A percentile compares a stretch with the other conserved stretches of the same genome.
Conservation (phyloP, 2,329 filamentous ascomycete genomes). For the Ophiostoma ulmi region DNA sequence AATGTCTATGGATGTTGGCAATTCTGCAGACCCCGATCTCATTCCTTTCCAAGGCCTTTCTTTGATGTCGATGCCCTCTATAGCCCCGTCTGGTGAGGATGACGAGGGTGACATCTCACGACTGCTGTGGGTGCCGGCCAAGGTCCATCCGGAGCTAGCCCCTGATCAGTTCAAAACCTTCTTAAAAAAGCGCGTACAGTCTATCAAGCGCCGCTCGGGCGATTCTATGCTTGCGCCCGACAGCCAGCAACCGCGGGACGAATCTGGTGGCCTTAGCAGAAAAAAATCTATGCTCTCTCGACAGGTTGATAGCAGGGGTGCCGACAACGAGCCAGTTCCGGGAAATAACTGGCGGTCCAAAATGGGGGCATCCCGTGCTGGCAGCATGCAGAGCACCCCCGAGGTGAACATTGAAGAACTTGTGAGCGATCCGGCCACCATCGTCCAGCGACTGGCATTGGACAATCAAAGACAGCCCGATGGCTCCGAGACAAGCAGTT, state of each 20-base stretch:
- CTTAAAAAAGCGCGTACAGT: conserved; percentile 85
- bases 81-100: conserved; percentile 65
- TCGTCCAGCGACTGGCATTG: conserved; percentile 64
- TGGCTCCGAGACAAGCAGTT: conserved; percentile 39
- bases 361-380: not conserved
- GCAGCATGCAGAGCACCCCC: conserved; percentile 51
- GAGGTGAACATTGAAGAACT: conserved; percentile 74
- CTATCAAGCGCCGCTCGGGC: conserved; percentile 77
- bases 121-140: conserved; percentile 91
- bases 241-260: conserved; percentile 25
- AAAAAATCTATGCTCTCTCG: conserved; percentile 95
- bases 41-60: conserved; percentile 63
- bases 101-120: conserved; percentile 85
- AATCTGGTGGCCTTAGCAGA: conserved; percentile 54
- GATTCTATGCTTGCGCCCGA: conserved; percentile 61
- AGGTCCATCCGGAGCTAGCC: conserved; percentile 88
- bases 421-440: conserved; percentile 69
- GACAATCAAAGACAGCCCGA: conserved; percentile 45
- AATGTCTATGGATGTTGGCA: conserved; percentile 91
- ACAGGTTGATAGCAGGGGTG: conserved; percentile 69
- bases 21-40: conserved; percentile 65
- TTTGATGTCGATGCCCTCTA: conserved; percentile 63
- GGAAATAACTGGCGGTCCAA: not conserved
- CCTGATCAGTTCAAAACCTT: conserved; percentile 97
- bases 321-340: conserved; percentile 42